Evolutionary conservation across 2,329 filamentous ascomycete species (phyloP).

Genomic region (Trichoderma harzianum): DNA sequence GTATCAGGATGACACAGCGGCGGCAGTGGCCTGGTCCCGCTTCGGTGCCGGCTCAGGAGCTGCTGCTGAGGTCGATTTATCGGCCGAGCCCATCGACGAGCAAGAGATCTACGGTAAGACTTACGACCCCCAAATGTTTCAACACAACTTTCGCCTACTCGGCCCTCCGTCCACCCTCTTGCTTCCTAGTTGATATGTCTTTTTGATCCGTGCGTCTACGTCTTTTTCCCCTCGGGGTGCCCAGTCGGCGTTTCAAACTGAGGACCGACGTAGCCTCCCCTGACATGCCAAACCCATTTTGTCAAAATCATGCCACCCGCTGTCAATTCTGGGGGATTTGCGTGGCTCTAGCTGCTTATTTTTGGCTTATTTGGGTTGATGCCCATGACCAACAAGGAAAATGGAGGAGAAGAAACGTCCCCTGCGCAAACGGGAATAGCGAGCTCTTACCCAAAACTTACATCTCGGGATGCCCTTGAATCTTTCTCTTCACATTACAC

Average conservation of each 20-base stretch:
- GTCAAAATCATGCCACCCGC: background rate
- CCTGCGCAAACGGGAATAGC: background rate
- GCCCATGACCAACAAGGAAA: background rate
- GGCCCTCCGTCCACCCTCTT: background rate
- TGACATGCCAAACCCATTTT: background rate
- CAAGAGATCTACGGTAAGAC: conserved; percentile 88
- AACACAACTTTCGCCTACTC: background rate
- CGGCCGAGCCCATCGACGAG: conserved; percentile 83
- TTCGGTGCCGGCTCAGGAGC: conserved; percentile 37
- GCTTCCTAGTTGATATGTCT: background rate
- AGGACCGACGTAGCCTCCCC: background rate
- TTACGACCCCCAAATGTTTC: background rate
- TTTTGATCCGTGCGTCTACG: background rate
- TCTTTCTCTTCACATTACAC: background rate
- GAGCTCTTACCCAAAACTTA: background rate
- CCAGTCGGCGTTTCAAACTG: background rate
- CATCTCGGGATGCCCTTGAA: background rate
- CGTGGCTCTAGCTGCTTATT: background rate
- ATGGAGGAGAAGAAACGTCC: background rate
- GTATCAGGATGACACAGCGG: conserved; percentile 34
- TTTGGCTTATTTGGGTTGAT: background rate
- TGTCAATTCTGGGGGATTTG: background rate
- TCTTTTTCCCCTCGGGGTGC: background rate
- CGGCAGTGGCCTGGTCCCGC: conserved; percentile 29
- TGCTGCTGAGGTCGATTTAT: conserved; percentile 49